phyloP scores from a whole-genome alignment of 371 early-diverging fungal genomes.

The Syncephalastrum racemosum region DNA sequence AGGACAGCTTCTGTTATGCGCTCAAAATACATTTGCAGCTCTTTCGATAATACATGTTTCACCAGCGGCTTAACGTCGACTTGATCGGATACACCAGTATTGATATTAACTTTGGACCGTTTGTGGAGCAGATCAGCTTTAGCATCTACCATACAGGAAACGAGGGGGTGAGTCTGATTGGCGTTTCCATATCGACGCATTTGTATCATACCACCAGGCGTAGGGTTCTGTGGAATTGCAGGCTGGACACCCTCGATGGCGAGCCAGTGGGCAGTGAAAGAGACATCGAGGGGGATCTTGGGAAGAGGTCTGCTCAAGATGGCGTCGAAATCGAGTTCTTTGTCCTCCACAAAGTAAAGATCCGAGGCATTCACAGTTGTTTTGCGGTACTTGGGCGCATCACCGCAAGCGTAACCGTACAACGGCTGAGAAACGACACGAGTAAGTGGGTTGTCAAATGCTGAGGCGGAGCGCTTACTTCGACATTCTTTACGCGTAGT shows the following conservation, averaged over 20 bases:
- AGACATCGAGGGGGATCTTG: slow-evolving; percentile 87
- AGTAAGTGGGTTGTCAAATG: background rate
- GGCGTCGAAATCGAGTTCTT: slow-evolving; percentile 95
- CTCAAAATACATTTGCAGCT: slow-evolving; percentile 97
- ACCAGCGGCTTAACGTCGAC: slow-evolving; percentile 82
- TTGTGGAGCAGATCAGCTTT: slow-evolving; percentile 56
- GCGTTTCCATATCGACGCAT: background rate
- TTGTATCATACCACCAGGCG: slow-evolving; percentile 62
- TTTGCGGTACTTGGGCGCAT: slow-evolving; percentile 74
- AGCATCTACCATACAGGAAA: slow-evolving; percentile 43
- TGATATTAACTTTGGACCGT: slow-evolving; percentile 46
- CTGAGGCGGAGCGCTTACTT: slow-evolving; percentile 52
- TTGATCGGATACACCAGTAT: slow-evolving; percentile 32
- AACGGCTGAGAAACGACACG: slow-evolving; percentile 66
- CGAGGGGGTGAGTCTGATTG: no score
- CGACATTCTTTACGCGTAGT: slow-evolving; percentile 93
- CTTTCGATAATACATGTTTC: slow-evolving; percentile 94
- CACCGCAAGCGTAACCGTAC: slow-evolving; percentile 91
- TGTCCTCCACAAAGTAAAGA: slow-evolving; percentile 95
- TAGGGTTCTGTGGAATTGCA: slow-evolving; percentile 97
- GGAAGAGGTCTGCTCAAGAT: slow-evolving; percentile 92
- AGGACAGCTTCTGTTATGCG: slow-evolving; percentile 89
- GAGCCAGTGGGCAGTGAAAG: slow-evolving; percentile 96
- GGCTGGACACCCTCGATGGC: slow-evolving; percentile 99
- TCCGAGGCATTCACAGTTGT: slow-evolving; percentile 63